Evolutionary conservation across 257 asterid species (phyloP).

Genomic region (Solanum neorickii): DNA sequence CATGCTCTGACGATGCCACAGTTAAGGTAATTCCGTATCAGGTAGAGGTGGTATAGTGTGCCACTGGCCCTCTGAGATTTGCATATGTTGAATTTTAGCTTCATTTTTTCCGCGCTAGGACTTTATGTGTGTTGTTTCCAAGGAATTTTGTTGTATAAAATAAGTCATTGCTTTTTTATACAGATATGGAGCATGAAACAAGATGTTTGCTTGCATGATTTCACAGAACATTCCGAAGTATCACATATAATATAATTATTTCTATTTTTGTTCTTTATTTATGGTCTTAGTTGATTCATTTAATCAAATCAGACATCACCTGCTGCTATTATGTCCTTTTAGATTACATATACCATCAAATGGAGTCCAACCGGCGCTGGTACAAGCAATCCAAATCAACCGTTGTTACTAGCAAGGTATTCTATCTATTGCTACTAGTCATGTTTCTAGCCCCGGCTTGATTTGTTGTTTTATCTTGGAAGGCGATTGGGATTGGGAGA

Average conservation of each 20-base stretch:
- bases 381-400: slow-evolving; percentile 69
- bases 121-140: background rate
- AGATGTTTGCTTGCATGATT: slow-evolving; percentile 11
- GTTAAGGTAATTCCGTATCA: slow-evolving; percentile 48
- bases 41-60: background rate
- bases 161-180: slow-evolving; percentile 4
- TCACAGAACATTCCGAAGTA: slow-evolving; percentile 67
- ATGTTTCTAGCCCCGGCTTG: background rate
- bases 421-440: background rate
- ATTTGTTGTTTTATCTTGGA: background rate
- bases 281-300: background rate
- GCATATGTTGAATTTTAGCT: background rate
- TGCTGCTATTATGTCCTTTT: background rate
- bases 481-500: background rate
- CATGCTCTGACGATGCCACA: slow-evolving; percentile 92
- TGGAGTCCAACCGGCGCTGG: slow-evolving; percentile 97
- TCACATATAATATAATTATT: background rate
- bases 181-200: slow-evolving; percentile 89
- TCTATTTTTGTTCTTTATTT: background rate
- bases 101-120: background rate
- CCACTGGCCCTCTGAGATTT: background rate
- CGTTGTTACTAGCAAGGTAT: slow-evolving; percentile 77
- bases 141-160: background rate
- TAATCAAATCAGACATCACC: background rate
- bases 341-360: slow-evolving; percentile 87